Evolutionary conservation across 208 protist species (phyloP), one percentile per base, ranked within the genome.

Genomic region (Borovskyia barvae): DNA sequence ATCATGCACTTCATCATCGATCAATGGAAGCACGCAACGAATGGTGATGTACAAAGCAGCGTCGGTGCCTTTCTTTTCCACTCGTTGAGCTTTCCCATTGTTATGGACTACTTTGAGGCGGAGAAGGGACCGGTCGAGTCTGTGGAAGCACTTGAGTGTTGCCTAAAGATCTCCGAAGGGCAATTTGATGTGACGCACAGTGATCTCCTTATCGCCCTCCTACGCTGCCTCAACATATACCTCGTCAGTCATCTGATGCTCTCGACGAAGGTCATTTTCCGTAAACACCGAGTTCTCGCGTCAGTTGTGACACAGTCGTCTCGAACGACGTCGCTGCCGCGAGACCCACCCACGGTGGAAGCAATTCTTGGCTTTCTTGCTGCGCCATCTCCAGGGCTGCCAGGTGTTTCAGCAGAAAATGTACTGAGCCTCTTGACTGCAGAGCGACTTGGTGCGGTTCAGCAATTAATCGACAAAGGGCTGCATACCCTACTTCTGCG

Each of bases 191-290:
- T 93, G 33, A 33, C 90, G 39, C 58, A 74, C 56, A 60, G 80
- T 11, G 66, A 56, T 7, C 37, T 92, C 15, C 77, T 86, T 46
- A 62, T 89, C 19, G 74, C 66, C 3, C 58, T 72, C 17, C 66
- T 95, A 43, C 78, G 82, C 22, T 91, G 82, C 49, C 54, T 92
- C 35, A 90, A 90, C 49, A 81, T 80, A 24, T 95, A 93, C 75
- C 54, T 90, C 17, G 67, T 91, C 40, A 77, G 78, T 19, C 80
- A 92, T 50, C 59, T 95, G 29, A 90, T 95, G 82, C 72, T 92
- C 15, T 77, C 80, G 15, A 93, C 88, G 2, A 78, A 83, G 45
- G 88, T 92, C 14, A 63, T 92, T 29, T 95, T 95, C 58, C 71
- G 82, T 25, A 85, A 83, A 51, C 88, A 95, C 66, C 80, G 82